Conservation (phyloP, 1,284 basidiomycete species). For the Irpex sp. region DNA sequence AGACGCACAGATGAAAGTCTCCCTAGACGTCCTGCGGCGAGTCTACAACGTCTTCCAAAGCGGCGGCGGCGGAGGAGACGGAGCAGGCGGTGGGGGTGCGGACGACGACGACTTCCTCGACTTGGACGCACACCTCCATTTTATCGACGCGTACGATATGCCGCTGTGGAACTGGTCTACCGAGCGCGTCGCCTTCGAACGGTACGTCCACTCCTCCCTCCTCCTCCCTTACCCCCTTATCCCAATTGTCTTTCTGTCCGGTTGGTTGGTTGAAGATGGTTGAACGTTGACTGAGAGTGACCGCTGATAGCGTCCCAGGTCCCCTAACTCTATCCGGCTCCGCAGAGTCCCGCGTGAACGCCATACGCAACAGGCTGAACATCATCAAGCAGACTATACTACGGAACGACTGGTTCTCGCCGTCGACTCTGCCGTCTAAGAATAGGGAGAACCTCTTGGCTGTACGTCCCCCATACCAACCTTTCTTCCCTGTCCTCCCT, state of each 20-base stretch:
- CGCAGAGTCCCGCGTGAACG: conserved; percentile 73
- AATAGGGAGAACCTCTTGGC: conserved; percentile 85
- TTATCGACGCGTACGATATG: conserved; percentile 94
- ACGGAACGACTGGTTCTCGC: conserved; percentile 94
- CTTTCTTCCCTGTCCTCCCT: no score
- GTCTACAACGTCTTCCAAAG: conserved; percentile 80
- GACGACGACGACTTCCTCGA: conserved; percentile 69
- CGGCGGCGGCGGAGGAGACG: conserved; percentile 46
- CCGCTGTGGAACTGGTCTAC: conserved; percentile 88
- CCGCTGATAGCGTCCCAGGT: conserved; percentile 25
- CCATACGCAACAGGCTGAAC: conserved; percentile 79
- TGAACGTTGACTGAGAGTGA: conserved; percentile 30
- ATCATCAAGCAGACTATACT: conserved; percentile 89
- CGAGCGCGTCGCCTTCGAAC: conserved; percentile 82
- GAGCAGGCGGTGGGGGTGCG: conserved; percentile 28
- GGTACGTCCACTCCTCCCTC: conserved; percentile 40
- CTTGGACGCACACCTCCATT: conserved; percentile 79
- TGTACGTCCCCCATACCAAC: conserved; percentile 52
- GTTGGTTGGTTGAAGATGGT: not conserved
- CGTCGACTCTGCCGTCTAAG: conserved; percentile 84
- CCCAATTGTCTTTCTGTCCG: no score
- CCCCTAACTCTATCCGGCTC: conserved; percentile 72
- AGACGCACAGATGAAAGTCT: conserved; percentile 83
- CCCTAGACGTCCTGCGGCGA: conserved; percentile 65
- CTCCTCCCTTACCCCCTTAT: no score